Evolutionary conservation across 805 yeast genomes (phyloP).

Genomic region (Barnettozyma sucrosica): DNA sequence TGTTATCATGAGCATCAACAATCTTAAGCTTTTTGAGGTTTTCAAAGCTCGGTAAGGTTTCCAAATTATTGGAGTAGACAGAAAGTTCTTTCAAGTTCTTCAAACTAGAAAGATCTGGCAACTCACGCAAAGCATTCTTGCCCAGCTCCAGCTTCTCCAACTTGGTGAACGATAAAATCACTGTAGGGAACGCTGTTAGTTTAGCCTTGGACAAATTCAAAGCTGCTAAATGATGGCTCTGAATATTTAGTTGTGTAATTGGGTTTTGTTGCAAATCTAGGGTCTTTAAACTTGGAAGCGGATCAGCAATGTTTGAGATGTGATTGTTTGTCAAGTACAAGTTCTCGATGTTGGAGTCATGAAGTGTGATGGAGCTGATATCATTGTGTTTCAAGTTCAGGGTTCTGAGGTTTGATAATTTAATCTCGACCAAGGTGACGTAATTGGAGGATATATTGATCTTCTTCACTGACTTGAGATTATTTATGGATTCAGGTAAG

Average conservation of each 20-base stretch:
- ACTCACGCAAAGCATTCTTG: conserved; percentile 70
- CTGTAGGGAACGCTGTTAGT: conserved; percentile 63
- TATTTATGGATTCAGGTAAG: conserved; percentile 58
- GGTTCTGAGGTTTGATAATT: conserved; percentile 53
- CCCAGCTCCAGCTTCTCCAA: conserved; percentile 72
- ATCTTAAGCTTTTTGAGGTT: conserved; percentile 50
- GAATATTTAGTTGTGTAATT: conserved; percentile 57
- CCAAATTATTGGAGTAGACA: conserved; percentile 67
- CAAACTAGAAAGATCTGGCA: conserved; percentile 68
- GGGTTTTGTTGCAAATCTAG: conserved; percentile 81
- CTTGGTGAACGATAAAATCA: conserved; percentile 55
- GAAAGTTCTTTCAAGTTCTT: conserved; percentile 60
- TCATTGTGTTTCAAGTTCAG: conserved; percentile 76
- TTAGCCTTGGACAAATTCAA: conserved; percentile 80
- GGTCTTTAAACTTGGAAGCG: conserved; percentile 56
- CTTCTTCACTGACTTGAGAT: conserved; percentile 55
- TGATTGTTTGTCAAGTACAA: conserved; percentile 69
- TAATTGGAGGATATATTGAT: conserved; percentile 73
- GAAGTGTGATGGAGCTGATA: conserved; percentile 39
- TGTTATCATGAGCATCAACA: conserved; percentile 81
- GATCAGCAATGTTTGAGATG: conserved; percentile 62
- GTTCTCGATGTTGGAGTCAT: conserved; percentile 53
- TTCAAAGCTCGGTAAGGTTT: conserved; percentile 63
- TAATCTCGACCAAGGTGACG: conserved; percentile 34
- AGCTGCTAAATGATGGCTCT: conserved; percentile 56